Conservation (phyloP, 2,329 filamentous ascomycete genomes). For the Lojkania enalia region DNA sequence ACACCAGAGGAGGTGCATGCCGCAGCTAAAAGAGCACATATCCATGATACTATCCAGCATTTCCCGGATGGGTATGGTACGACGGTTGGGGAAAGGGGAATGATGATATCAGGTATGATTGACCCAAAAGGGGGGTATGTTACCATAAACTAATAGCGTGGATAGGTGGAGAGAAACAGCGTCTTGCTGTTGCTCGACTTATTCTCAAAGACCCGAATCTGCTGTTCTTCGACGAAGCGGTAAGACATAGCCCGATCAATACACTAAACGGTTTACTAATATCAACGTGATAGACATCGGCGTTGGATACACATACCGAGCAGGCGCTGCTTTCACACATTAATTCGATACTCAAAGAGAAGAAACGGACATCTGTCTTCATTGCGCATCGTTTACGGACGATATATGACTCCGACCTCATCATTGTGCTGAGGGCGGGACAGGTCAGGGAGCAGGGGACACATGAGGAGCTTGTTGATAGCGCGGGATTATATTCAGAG, state of each 20-base stretch:
- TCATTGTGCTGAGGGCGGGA: slow-evolving; percentile 86
- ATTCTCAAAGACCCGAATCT: slow-evolving; percentile 88
- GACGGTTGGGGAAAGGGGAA: slow-evolving; percentile 87
- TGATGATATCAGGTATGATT: slow-evolving; percentile 80
- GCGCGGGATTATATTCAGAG: slow-evolving; percentile 79
- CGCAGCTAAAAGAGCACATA: slow-evolving; percentile 79
- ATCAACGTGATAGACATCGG: slow-evolving; percentile 69
- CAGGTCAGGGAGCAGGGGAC: slow-evolving; percentile 86
- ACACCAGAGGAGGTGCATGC: slow-evolving; percentile 71
- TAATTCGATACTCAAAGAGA: slow-evolving; percentile 87
- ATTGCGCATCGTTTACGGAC: slow-evolving; percentile 90
- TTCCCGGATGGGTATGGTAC: slow-evolving; percentile 89
- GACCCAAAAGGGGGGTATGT: neutral
- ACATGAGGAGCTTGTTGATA: slow-evolving; percentile 80
- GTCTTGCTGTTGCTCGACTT: slow-evolving; percentile 79
- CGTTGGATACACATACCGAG: slow-evolving; percentile 91
- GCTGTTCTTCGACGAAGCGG: slow-evolving; percentile 91
- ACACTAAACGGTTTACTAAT: slow-evolving; percentile 7
- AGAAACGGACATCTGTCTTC: slow-evolving; percentile 87
- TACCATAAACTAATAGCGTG: neutral
- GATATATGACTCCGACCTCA: slow-evolving; percentile 88
- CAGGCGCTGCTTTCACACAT: slow-evolving; percentile 89
- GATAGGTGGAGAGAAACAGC: slow-evolving; percentile 80
- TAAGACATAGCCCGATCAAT: slow-evolving; percentile 44
- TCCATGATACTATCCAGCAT: slow-evolving; percentile 72